Conservation (phyloP, 2,329 filamentous ascomycete genomes). For the Zymoseptoria pseudotritici region DNA sequence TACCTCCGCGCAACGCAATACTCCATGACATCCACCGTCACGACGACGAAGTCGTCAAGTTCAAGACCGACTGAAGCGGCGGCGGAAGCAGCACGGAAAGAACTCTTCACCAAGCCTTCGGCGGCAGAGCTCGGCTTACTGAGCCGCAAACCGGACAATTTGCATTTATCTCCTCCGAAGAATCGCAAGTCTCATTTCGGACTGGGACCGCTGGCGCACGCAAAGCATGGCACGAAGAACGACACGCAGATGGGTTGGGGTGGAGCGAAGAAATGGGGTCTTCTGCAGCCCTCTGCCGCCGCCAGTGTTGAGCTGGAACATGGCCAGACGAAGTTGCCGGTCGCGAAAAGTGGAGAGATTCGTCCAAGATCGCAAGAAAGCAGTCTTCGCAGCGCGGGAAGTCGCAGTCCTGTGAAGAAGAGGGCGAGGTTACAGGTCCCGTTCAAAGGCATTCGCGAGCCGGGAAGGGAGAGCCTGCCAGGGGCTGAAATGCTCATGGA, state of each 20-base stretch:
- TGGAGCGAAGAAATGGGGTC: slow-evolving; percentile 36
- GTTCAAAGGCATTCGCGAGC: slow-evolving; percentile 43
- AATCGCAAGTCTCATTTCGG: slow-evolving; percentile 32
- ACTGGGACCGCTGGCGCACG: slow-evolving; percentile 19
- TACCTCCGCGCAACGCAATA: slow-evolving; percentile 50
- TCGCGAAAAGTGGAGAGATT: slow-evolving; percentile 3
- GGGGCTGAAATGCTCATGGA: slow-evolving; percentile 30
- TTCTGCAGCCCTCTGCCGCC: slow-evolving; percentile 29
- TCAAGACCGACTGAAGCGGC: slow-evolving; percentile 1
- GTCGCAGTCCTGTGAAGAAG: slow-evolving; percentile 38
- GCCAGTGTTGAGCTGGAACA: slow-evolving; percentile 19
- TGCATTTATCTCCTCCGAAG: slow-evolving; percentile 38
- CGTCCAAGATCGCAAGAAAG: slow-evolving; percentile 15
- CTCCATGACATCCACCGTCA: slow-evolving; percentile 10
- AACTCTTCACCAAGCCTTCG: slow-evolving; percentile 16
- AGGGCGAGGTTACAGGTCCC: slow-evolving; percentile 41
- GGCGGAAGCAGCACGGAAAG: slow-evolving; percentile 8
- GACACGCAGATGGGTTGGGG: slow-evolving; percentile 42
- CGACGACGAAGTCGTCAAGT: slow-evolving; percentile 6
- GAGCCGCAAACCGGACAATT: slow-evolving; percentile 36
- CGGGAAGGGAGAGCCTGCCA: slow-evolving; percentile 40
- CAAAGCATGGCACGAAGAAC: slow-evolving; percentile 21
- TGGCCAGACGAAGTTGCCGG: slow-evolving; percentile 24
- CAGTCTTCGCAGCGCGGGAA: slow-evolving; percentile 21
- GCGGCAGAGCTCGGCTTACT: slow-evolving; percentile 37